Conservation (phyloP, 2,329 filamentous ascomycete genomes). For the Xylaria hypoxylon region DNA sequence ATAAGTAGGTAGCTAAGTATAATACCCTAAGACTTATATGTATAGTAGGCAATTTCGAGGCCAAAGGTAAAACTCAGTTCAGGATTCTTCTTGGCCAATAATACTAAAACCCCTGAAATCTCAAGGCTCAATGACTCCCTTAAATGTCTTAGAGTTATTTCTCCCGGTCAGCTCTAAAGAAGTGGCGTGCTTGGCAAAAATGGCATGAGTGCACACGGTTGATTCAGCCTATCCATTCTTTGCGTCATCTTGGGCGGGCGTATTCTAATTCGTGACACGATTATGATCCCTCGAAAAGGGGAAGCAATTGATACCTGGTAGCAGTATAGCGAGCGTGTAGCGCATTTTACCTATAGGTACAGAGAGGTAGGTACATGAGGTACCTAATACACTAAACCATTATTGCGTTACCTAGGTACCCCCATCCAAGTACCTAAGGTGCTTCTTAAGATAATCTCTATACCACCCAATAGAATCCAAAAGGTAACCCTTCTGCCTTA, state of each 20-base stretch:
- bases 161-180: neutral
- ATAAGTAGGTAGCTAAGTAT: too few relatives aligned
- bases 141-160: neutral
- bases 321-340: too few relatives aligned
- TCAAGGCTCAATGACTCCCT: slow-evolving; percentile 5
- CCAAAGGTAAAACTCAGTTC: neutral
- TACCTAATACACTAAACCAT: too few relatives aligned
- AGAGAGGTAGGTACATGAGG: too few relatives aligned
- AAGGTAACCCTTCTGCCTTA: too few relatives aligned
- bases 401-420: too few relatives aligned
- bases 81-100: slow-evolving; percentile 9
- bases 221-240: neutral
- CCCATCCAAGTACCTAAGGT: too few relatives aligned
- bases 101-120: slow-evolving; percentile 17
- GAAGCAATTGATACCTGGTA: too few relatives aligned
- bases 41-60: neutral
- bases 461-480: too few relatives aligned
- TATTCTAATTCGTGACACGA: neutral
- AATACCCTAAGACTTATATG: too few relatives aligned
- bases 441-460: too few relatives aligned
- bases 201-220: neutral
- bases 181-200: neutral
- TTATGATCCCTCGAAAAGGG: neutral
- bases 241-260: neutral
- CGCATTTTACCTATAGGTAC: too few relatives aligned